phyloP scores from a whole-genome alignment of 805 yeast genomes.

The Suhomyces tanzawaensis region DNA sequence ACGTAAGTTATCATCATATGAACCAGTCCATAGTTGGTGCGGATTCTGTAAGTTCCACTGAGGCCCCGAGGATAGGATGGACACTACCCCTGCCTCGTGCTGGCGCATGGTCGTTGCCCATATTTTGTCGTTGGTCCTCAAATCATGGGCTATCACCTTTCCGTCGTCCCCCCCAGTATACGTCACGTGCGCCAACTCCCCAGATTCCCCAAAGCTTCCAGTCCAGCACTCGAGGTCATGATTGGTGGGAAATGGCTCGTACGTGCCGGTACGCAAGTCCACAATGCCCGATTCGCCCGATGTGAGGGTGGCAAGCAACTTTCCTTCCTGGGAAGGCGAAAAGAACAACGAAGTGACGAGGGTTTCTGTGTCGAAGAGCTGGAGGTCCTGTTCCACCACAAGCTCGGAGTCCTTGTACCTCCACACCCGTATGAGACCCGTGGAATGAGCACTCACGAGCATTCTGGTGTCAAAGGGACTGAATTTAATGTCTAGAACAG shows the following conservation, averaged over 20 bases:
- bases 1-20: conserved; percentile 81
- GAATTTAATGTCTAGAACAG: conserved; percentile 76
- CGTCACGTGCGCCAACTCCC: conserved; percentile 53
- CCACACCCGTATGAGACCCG: conserved; percentile 76
- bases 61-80: conserved; percentile 52
- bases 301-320: conserved; percentile 60
- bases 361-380: conserved; percentile 46
- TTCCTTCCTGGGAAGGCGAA: conserved; percentile 39
- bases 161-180: conserved; percentile 94
- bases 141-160: conserved; percentile 69
- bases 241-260: conserved; percentile 26
- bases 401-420: conserved; percentile 16
- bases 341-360: conserved; percentile 67
- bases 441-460: conserved; percentile 71
- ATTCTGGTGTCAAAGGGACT: conserved; percentile 50
- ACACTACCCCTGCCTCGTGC: conserved; percentile 90
- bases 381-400: conserved; percentile 19
- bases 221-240: conserved; percentile 91
- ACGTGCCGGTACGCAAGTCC: conserved; percentile 20
- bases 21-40: conserved; percentile 74
- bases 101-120: conserved; percentile 49
- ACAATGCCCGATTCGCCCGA: conserved; percentile 57
- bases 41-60: conserved; percentile 46
- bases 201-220: conserved; percentile 61
- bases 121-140: conserved; percentile 36